A percentile compares a stretch with the other conserved stretches of the same genome.
Conservation (phyloP, 768 basidiomycete genomes). For the Leccinum arenicola region DNA sequence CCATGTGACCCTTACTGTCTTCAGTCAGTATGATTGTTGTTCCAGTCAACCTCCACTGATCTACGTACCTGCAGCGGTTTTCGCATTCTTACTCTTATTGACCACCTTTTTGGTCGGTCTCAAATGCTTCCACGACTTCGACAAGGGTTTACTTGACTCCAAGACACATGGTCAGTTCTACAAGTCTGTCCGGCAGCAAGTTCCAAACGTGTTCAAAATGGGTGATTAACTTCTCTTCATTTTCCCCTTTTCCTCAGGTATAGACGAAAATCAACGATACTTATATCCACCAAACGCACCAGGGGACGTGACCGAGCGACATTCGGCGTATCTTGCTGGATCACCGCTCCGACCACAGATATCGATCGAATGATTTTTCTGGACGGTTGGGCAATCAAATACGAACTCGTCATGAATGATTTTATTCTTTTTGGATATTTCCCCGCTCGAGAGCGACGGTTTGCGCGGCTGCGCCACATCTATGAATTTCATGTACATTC, state of each 20-base stretch:
- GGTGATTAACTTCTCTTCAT: slow-evolving; percentile 34
- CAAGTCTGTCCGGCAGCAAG: slow-evolving; percentile 30
- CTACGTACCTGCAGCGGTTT: slow-evolving; percentile 51
- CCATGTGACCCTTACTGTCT: slow-evolving; percentile 73
- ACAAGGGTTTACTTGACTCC: slow-evolving; percentile 67
- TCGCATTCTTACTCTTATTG: slow-evolving; percentile 72
- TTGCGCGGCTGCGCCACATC: not conserved
- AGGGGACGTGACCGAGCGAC: slow-evolving; percentile 46
- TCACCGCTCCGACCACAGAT: slow-evolving; percentile 57
- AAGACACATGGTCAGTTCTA: slow-evolving; percentile 71
- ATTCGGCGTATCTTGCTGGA: slow-evolving; percentile 30
- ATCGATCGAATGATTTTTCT: slow-evolving; percentile 63
- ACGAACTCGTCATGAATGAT: not conserved
- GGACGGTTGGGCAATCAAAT: not conserved
- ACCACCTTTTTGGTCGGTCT: slow-evolving; percentile 72
- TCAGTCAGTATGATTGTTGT: slow-evolving; percentile 54
- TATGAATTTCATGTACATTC: slow-evolving; percentile 11
- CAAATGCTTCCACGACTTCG: slow-evolving; percentile 80
- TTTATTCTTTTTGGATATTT: slow-evolving; percentile 3
- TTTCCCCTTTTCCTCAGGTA: slow-evolving; percentile 34
- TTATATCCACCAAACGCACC: slow-evolving; percentile 38
- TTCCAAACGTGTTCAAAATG: slow-evolving; percentile 25
- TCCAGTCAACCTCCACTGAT: not conserved
- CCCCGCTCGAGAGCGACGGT: not conserved
- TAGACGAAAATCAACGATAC: slow-evolving; percentile 47